Base-by-base conservation (phyloP, 2,329 filamentous ascomycete genomes). In the Colletotrichum tropicicola region DNA sequence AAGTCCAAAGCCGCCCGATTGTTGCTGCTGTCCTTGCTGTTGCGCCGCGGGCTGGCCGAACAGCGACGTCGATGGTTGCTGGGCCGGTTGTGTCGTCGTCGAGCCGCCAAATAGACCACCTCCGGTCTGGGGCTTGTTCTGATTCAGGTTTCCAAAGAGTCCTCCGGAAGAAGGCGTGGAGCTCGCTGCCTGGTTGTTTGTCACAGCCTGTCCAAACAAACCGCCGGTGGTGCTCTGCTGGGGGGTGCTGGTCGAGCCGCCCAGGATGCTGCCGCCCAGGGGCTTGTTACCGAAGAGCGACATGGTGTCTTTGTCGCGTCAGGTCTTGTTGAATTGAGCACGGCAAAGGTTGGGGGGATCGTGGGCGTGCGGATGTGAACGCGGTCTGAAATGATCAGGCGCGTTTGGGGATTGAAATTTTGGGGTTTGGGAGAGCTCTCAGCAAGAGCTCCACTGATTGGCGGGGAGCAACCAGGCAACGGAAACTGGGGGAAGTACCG, bases 51-150 rank as follows among this genome's bases (percentile, higher is more conserved):
- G 60, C 44, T 61, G 59, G 41, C 68, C 66, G 41, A 69, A 70
- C 10, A 76, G 67, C 39, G 53, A 59, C 13, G 66, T 35, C 58
- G 28, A 65, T 45, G 30, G 58, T 53, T 23, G 58, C 57, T 64
- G 57, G 23, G 65, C 30, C 53, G 59, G 65, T 49, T 71, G 67
- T 48, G 63, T 43, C 35, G 63, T 59, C 52, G 68, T 45, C 27
- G 67, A 43, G n/a, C 62, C 68, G 48, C 75, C 75, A 61, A 80
- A 80, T 23, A 78, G 65, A 25, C 76, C 72, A 32, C 75, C 74
- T 43, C 73, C 73, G 21, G 70, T 64, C 63, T 69, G 69, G 56
- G 70, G 71, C 37, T 68, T 71, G 45, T 70, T 69, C 39, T 67
- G 47, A 4, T 59, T 54, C 53, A 61, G 48, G 17, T 28, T 47